These are phyloP conservation scores for Colletotrichum musicola DNA, from an alignment of 2,329 filamentous ascomycete species.

Conservation along the genomic window DNA sequence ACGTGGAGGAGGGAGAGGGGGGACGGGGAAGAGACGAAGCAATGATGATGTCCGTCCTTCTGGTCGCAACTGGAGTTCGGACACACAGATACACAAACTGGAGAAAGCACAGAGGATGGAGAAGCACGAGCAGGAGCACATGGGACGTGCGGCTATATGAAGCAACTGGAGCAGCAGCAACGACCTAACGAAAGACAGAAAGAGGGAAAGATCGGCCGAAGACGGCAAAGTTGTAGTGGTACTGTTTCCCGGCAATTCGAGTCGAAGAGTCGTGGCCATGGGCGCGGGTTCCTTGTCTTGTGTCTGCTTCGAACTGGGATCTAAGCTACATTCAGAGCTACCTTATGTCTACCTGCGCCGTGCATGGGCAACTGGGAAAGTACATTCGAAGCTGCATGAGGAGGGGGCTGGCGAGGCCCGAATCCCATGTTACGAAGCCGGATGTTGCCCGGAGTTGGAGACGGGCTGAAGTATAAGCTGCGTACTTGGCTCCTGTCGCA, in stretches of 20 bases:
- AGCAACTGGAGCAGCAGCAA: background rate
- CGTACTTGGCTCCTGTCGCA: too few relatives aligned
- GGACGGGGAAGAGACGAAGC: slow-evolving; percentile 2
- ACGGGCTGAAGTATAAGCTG: too few relatives aligned
- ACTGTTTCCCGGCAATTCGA: slow-evolving; percentile 13
- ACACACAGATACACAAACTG: slow-evolving; percentile 14
- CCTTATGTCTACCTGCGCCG: too few relatives aligned
- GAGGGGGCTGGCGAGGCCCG: too few relatives aligned
- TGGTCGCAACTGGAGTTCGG: background rate
- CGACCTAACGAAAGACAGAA: background rate
- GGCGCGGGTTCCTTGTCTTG: slow-evolving; percentile 6
- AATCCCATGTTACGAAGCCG: too few relatives aligned
- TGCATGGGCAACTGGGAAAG: too few relatives aligned
- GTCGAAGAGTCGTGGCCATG: background rate
- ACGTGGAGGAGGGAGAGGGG: too few relatives aligned
- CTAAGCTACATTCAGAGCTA: too few relatives aligned
- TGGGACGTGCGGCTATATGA: slow-evolving; percentile 36
- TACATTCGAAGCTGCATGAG: too few relatives aligned
- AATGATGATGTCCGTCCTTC: too few relatives aligned
- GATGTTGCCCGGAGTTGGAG: too few relatives aligned
- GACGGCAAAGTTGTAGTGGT: background rate
- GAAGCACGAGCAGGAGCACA: slow-evolving; percentile 9
- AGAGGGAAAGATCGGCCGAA: slow-evolving; percentile 13
- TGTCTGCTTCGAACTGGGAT: too few relatives aligned
- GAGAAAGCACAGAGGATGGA: background rate